Evolutionary conservation across 805 yeast species (phyloP).

Genomic region (Candida glaebosa): DNA sequence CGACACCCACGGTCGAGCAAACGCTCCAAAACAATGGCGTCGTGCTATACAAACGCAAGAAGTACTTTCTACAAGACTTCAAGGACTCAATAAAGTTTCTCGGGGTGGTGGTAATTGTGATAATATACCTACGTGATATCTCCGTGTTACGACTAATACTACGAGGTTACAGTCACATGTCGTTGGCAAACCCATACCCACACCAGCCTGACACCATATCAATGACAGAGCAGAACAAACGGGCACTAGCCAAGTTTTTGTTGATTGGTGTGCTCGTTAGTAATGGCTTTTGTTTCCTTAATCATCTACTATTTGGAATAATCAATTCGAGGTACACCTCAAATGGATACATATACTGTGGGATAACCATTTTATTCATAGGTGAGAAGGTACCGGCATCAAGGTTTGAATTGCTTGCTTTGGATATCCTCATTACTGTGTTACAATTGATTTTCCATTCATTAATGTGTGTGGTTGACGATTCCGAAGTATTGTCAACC

Average conservation of each 20-base stretch:
- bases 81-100: constrained; percentile 28
- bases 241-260: constrained; percentile 24
- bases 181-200: constrained; percentile 28
- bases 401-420: constrained; percentile 20
- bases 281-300: constrained; percentile 20
- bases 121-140: constrained; percentile 41
- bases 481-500: constrained; percentile 23
- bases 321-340: constrained; percentile 13
- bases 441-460: constrained; percentile 31
- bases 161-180: constrained; percentile 25
- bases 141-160: constrained; percentile 29
- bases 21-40: constrained; percentile 38
- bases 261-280: constrained; percentile 19
- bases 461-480: constrained; percentile 30
- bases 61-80: constrained; percentile 35
- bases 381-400: constrained; percentile 34
- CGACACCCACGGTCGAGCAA: constrained; percentile 36
- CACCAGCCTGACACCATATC: constrained; percentile 9
- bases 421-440: constrained; percentile 23
- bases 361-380: constrained; percentile 33
- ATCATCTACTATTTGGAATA: constrained; percentile 28
- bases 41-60: constrained; percentile 41
- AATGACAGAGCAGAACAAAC: constrained; percentile 23
- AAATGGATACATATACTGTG: constrained; percentile 28
- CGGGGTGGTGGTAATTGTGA: constrained; percentile 33